Base-by-base conservation (phyloP, 306 rosid genomes). In the Dryas drummondii region DNA sequence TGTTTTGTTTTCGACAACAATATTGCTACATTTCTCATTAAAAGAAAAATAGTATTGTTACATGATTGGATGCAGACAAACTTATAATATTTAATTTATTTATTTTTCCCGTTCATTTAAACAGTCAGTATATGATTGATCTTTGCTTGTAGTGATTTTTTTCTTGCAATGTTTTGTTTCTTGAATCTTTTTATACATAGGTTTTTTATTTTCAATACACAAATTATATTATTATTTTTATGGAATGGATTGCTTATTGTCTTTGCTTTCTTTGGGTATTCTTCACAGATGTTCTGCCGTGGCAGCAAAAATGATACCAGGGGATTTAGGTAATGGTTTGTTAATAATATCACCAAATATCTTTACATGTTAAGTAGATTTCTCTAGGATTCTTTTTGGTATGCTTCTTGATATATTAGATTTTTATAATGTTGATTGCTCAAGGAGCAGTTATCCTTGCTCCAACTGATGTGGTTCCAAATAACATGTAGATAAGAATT, bases 231-330 rank as follows among this genome's bases (percentile, higher is more conserved):
- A 0, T 75, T 53, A 26, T 14, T 7, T 44, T 26, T 17, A 6
- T 75, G 32, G 64, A 44, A 42, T 44, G 12, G 42, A 44, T 72
- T 78, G 62, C 76, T 83, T 54, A 82, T 54, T 77, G 22, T 69
- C 52, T 56, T 57, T 40, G 55, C 82, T 70, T 61, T 78, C 76
- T 66, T 76, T 76, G 72, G 48, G 8, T 44, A 73, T 71, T 69
- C 65, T 79, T 80, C 84, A 67, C 86, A 94, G 98, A 87, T 94
- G 87, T 94, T 92, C 76, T 94, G 99, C 77, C 97, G 97, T 0
- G 97, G 99, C 72, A 92, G 97, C 90, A 94, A 69, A 86, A 88
- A 82, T 52, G 97, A 86, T 1, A 90, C 97, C 44, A 81, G 99
- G 86, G 99, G 99, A 42, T 94, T 91, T 82, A 90, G 98, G 98